phyloP scores from a whole-genome alignment of 2,329 filamentous ascomycete genomes.

The Neofusicoccum parvum region DNA sequence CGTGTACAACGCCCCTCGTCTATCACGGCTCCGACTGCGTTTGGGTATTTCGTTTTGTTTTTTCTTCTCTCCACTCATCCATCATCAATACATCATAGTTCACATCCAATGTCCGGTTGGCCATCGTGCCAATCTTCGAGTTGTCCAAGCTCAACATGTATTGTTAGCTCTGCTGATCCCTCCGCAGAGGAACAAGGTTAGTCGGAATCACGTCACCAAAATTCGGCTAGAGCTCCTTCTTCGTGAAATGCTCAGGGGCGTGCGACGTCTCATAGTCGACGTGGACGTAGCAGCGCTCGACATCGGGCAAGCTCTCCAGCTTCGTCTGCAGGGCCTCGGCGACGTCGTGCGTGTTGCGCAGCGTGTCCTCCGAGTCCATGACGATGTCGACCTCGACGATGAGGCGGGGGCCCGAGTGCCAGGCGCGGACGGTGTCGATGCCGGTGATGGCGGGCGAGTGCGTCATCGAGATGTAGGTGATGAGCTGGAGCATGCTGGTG shows the following conservation, averaged over 20 bases:
- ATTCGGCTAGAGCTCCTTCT: constrained; percentile 59
- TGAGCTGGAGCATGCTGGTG: constrained; percentile 84
- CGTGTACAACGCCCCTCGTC: too few relatives aligned
- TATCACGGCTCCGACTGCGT: too few relatives aligned
- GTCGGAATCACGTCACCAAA: too few relatives aligned
- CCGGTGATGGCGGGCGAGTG: constrained; percentile 79
- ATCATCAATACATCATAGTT: too few relatives aligned
- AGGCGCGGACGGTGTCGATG: constrained; percentile 94
- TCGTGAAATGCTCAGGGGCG: constrained; percentile 80
- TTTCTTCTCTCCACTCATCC: too few relatives aligned
- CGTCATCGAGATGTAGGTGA: constrained; percentile 88
- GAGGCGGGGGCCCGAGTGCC: constrained; percentile 83
- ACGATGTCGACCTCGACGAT: constrained; percentile 97
- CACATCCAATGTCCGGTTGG: too few relatives aligned
- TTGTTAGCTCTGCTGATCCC: too few relatives aligned
- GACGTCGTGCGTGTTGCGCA: constrained; percentile 84
- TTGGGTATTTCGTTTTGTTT: too few relatives aligned
- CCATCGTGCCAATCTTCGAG: too few relatives aligned
- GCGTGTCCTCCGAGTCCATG: constrained; percentile 74
- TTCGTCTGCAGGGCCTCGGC: constrained; percentile 94
- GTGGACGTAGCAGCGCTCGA: constrained; percentile 94
- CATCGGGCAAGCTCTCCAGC: constrained; percentile 85
- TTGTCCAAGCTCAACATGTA: too few relatives aligned
- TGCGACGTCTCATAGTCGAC: constrained; percentile 97
- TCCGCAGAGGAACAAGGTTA: too few relatives aligned